These are phyloP conservation scores for Pichia thaimueangensis DNA, from an alignment of 805 yeast species.

Conservation along the genomic window DNA sequence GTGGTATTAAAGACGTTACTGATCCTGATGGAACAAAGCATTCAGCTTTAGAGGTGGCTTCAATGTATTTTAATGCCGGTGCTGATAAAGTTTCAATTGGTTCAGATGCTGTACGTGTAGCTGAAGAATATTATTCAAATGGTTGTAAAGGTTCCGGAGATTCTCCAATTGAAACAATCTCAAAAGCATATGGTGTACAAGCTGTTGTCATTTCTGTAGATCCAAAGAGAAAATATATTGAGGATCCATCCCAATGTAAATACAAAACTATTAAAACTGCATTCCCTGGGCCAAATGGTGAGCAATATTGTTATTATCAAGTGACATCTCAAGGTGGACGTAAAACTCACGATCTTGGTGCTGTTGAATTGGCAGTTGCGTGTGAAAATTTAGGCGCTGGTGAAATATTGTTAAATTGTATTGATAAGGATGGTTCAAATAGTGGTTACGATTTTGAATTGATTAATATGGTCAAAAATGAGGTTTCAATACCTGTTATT, in stretches of 20 bases:
- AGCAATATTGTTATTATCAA: conserved; percentile 85
- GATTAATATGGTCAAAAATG: conserved; percentile 65
- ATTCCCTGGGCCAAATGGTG: conserved; percentile 81
- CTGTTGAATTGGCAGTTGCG: conserved; percentile 79
- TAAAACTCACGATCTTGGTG: conserved; percentile 81
- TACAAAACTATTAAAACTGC: conserved; percentile 61
- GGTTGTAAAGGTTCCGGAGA: conserved; percentile 59
- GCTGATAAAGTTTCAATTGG: conserved; percentile 98
- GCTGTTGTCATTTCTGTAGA: conserved; percentile 99
- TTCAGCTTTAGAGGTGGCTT: conserved; percentile 87
- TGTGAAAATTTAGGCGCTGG: conserved; percentile 96
- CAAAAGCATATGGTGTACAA: conserved; percentile 88
- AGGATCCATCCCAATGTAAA: conserved; percentile 48
- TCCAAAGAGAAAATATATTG: conserved; percentile 83
- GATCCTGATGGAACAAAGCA: conserved; percentile 78
- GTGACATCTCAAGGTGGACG: conserved; percentile 97
- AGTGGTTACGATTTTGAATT: conserved; percentile 90
- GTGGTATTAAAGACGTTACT: conserved; percentile 87
- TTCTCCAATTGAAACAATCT: conserved; percentile 89
- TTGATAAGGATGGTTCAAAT: conserved; percentile 95
- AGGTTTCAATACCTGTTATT: conserved; percentile 85
- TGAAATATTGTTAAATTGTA: conserved; percentile 86
- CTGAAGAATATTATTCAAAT: conserved; percentile 66
- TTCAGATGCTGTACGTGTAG: conserved; percentile 92
- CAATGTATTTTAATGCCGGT: conserved; percentile 88